Evolutionary conservation across 257 asterid species (phyloP).

Genomic region (Solanum okadae): DNA sequence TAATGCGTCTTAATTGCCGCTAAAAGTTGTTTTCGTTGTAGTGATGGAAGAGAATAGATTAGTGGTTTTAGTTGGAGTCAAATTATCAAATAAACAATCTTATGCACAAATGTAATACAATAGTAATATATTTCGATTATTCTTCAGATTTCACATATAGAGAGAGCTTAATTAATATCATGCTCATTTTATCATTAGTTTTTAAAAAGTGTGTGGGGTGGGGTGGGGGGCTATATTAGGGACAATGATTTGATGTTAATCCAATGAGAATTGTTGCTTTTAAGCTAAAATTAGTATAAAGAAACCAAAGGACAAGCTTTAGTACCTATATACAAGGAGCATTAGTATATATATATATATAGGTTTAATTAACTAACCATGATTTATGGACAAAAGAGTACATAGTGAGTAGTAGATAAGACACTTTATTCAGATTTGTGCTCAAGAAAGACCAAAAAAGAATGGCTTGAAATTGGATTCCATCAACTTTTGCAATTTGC

Average conservation of each 20-base stretch:
- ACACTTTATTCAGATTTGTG: neutral
- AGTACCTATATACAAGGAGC: neutral
- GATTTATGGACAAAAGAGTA: neutral
- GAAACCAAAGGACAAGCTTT: neutral
- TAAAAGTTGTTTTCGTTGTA: neutral
- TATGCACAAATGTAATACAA: neutral
- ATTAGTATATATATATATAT: neutral
- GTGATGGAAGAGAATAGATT: neutral
- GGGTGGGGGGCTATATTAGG: neutral
- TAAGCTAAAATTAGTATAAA: neutral
- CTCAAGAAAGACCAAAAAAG: conserved; percentile 3
- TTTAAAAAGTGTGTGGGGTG: neutral
- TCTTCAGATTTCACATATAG: neutral
- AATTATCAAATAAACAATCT: neutral
- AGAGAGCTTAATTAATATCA: neutral
- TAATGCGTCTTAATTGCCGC: neutral
- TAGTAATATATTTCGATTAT: neutral
- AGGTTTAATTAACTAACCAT: neutral
- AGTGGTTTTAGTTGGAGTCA: neutral
- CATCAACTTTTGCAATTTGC: neutral
- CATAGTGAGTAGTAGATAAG: neutral
- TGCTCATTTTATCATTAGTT: neutral
- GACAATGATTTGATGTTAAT: neutral
- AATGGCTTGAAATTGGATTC: conserved; percentile 22
- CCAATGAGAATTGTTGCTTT: neutral